Evolutionary conservation across 305 asterid species (phyloP).

Genomic region (Fraxinus angustifolia): DNA sequence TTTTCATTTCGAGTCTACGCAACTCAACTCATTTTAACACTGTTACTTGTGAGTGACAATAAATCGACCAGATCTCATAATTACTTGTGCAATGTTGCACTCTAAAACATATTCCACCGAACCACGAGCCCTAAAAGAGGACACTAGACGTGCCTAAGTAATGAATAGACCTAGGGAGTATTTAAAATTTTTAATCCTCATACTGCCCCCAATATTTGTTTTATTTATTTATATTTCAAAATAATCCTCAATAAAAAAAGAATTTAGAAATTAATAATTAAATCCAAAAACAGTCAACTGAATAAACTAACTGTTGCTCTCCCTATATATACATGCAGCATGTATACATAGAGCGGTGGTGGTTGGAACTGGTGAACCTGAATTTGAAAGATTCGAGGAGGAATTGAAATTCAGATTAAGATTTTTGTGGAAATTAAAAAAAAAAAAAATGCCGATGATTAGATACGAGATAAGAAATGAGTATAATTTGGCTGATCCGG

Average conservation of each 20-base stretch:
- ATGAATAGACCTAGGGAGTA: too few relatives aligned
- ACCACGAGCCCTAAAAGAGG: too few relatives aligned
- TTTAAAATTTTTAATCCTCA: too few relatives aligned
- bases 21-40: too few relatives aligned
- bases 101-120: too few relatives aligned
- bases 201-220: background rate
- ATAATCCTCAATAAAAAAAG: too few relatives aligned
- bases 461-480: conserved; percentile 85
- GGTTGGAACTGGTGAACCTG: conserved; percentile 36
- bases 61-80: too few relatives aligned
- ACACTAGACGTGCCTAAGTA: background rate
- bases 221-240: too few relatives aligned
- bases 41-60: too few relatives aligned
- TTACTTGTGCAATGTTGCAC: too few relatives aligned
- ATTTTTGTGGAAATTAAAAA: conserved; percentile 23
- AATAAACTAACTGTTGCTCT: background rate
- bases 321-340: conserved; percentile 8
- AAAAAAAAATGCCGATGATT: conserved; percentile 63
- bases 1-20: too few relatives aligned
- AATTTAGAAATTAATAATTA: too few relatives aligned
- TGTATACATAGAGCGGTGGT: conserved; percentile 45
- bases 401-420: conserved; percentile 31
- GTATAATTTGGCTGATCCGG: conserved; percentile 89
- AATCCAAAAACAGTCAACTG: background rate
- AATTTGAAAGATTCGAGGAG: conserved; percentile 18